Percentiles rank a stretch among this genome's conserved stretches.
phyloP scores from a whole-genome alignment of 345 rosid genomes.

The Eucalyptus virginea region DNA sequence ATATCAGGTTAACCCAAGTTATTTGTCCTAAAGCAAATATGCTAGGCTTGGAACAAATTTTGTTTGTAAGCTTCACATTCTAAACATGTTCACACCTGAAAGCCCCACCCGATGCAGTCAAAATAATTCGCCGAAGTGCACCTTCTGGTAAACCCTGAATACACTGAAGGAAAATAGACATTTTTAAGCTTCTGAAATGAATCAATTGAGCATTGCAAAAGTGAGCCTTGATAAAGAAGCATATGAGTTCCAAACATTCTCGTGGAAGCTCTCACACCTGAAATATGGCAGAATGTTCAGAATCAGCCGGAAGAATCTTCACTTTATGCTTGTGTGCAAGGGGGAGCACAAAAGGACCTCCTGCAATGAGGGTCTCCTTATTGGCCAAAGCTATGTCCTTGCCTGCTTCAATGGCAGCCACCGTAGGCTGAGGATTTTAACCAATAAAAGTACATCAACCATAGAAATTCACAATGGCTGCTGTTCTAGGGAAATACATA shows the following conservation, averaged over 20 bases:
- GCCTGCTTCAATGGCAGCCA: slow-evolving; percentile 96
- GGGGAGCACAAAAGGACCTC: slow-evolving; percentile 95
- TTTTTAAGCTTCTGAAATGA: background rate
- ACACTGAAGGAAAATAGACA: slow-evolving; percentile 44
- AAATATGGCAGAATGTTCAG: slow-evolving; percentile 97
- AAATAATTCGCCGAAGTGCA: slow-evolving; percentile 72
- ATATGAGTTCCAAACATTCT: background rate
- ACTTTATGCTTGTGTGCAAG: slow-evolving; percentile 82
- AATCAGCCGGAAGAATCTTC: slow-evolving; percentile 97
- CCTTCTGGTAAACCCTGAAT: slow-evolving; percentile 93
- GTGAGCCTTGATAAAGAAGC: background rate
- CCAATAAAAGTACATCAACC: background rate
- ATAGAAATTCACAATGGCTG: background rate
- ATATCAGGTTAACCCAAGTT: background rate
- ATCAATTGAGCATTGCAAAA: background rate
- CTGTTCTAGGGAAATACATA: background rate
- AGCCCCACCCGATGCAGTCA: slow-evolving; percentile 98
- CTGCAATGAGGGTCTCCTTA: slow-evolving; percentile 95
- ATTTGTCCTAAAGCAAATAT: background rate
- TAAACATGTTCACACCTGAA: slow-evolving; percentile 55
- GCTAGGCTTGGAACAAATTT: background rate
- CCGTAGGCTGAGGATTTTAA: slow-evolving; percentile 56
- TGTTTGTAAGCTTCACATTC: background rate
- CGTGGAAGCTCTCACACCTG: slow-evolving; percentile 41
- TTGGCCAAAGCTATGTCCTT: slow-evolving; percentile 94